These are phyloP conservation scores for Naganishia antarctica DNA, from an alignment of 768 basidiomycete species.

Conservation along the genomic window DNA sequence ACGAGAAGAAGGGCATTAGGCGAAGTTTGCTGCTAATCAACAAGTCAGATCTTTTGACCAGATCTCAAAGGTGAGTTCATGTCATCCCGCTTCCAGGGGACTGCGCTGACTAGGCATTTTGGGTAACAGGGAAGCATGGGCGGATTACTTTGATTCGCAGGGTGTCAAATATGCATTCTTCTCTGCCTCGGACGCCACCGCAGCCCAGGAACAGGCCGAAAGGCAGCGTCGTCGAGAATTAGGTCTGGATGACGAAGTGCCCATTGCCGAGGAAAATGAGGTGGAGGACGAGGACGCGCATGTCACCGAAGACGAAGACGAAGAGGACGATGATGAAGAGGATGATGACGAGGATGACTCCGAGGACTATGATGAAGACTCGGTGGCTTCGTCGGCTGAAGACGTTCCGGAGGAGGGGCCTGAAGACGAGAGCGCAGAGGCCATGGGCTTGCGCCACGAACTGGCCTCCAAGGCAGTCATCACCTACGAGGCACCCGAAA, in stretches of 20 bases:
- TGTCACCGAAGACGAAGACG: constrained; percentile 42
- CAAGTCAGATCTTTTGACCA: constrained; percentile 86
- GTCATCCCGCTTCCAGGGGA: background rate
- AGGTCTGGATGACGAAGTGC: constrained; percentile 69
- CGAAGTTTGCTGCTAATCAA: constrained; percentile 81
- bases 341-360: constrained; percentile 29
- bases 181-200: constrained; percentile 83
- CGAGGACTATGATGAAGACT: constrained; percentile 18
- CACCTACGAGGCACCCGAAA: background rate
- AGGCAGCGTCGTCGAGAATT: constrained; percentile 42
- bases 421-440: constrained; percentile 1
- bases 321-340: constrained; percentile 38
- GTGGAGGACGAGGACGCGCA: constrained; percentile 36
- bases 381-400: constrained; percentile 8
- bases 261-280: constrained; percentile 40
- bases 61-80: constrained; percentile 65
- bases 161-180: constrained; percentile 73
- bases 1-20: constrained; percentile 62
- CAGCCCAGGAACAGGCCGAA: constrained; percentile 67
- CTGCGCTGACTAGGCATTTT: background rate
- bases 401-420: constrained; percentile 18
- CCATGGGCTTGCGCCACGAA: constrained; percentile 9
- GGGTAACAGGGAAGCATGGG: constrained; percentile 74
- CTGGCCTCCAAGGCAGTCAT: constrained; percentile 11
- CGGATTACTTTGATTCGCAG: constrained; percentile 56